phyloP scores from a whole-genome alignment of 345 rosid species.

The Erodium maritimum region DNA sequence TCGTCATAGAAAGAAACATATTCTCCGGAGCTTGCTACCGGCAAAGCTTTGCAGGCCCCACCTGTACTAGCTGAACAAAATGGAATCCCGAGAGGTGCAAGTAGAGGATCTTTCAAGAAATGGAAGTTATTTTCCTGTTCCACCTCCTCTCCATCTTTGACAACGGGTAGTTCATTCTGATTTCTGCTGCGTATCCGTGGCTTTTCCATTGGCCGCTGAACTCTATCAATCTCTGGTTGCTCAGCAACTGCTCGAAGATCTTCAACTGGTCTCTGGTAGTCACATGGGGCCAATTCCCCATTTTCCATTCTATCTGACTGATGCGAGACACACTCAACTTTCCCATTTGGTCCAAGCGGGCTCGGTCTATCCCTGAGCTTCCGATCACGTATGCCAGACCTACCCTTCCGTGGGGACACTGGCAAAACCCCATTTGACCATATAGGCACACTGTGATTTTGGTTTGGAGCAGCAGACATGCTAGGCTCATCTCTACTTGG shows the following conservation, averaged over 20 bases:
- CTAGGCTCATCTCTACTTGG: slow-evolving; percentile 43
- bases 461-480: slow-evolving; percentile 38
- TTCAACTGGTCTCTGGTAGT: slow-evolving; percentile 47
- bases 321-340: slow-evolving; percentile 45
- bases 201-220: slow-evolving; percentile 28
- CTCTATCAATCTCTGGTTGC: slow-evolving; percentile 37
- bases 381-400: slow-evolving; percentile 55
- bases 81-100: slow-evolving; percentile 77
- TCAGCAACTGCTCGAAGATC: slow-evolving; percentile 41
- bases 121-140: slow-evolving; percentile 42
- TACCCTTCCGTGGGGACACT: slow-evolving; percentile 50
- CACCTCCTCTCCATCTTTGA: slow-evolving; percentile 44
- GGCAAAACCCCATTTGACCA: slow-evolving; percentile 80
- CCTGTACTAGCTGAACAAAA: slow-evolving; percentile 58
- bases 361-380: slow-evolving; percentile 67
- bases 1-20: slow-evolving; percentile 45
- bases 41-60: slow-evolving; percentile 43
- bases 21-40: slow-evolving; percentile 26
- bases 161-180: slow-evolving; percentile 17
- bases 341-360: slow-evolving; percentile 78
- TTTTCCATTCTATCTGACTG: slow-evolving; percentile 46
- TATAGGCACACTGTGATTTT: slow-evolving; percentile 39
- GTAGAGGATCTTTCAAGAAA: slow-evolving; percentile 31
- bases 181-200: slow-evolving; percentile 25
- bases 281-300: slow-evolving; percentile 51